Evolutionary conservation across 2,329 filamentous ascomycete genomes (phyloP), one percentile per base, ranked within the genome.

Genomic region (Exophiala calicioides): DNA sequence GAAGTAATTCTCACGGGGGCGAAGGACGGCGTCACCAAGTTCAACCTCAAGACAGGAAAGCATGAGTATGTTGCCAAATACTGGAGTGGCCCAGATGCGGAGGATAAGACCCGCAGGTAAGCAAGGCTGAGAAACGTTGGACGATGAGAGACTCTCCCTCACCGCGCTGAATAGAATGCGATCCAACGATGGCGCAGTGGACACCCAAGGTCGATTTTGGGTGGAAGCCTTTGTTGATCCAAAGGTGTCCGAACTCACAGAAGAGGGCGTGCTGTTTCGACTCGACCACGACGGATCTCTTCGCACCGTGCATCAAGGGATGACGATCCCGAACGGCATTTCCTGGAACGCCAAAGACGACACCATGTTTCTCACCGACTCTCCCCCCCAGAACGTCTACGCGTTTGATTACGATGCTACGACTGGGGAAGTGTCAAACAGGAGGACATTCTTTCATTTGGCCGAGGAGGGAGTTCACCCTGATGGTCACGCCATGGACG

Each of bases 141-240:
- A 31, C 15, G 20, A 38, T 13, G 26, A 37, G 13, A 12, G 15
- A 23, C n/a, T 26, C 30, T 19, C 36, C 44, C 46, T 42, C 33
- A 30, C 24, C 13, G 4, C 18, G 9, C 13, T 23, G n/a, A 24
- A 43, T 56, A 78, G 69, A 34, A 72, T 72, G 69, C 74, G 85
- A 44, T 77, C 77, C 66, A 95, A 95, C 63, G 90, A 95, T 62
- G 90, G 90, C 35, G 85, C 82, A 4, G 82, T 88, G 40, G 90
- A 95, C 62, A 83, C 82, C 19, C 77, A 83, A 53, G 90, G 90
- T 23, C 76, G 88, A 24, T 93, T 91, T 69, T 95, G 88, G 86
- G 75, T 90, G 4, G 88, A 89, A 5, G 80, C 80, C 53, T 95
- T 95, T 87, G 93, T 88, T 53, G 88, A 95, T 62, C 85, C 88